These are phyloP conservation scores for Gryganskiella cystojenkinii DNA, from an alignment of 192 early-diverging fungal species.

Conservation along the genomic window DNA sequence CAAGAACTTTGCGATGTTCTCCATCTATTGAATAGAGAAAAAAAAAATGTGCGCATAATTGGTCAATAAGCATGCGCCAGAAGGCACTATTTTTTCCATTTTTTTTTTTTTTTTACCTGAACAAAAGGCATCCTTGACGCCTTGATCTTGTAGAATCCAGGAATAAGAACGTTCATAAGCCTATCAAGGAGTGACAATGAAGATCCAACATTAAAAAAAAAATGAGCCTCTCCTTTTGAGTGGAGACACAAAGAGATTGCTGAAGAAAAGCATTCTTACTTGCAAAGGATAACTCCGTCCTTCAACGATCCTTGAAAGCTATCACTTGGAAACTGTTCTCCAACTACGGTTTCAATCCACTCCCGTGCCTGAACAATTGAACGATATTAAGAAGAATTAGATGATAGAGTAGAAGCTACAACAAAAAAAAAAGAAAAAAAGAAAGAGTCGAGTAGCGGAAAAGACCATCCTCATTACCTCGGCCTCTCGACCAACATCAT, in stretches of 20 bases:
- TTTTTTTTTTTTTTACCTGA: conserved; percentile 52
- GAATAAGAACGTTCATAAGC: conserved; percentile 64
- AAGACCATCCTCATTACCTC: conserved; percentile 7
- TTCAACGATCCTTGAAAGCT: conserved; percentile 75
- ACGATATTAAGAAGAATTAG: neutral
- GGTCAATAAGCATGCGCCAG: neutral
- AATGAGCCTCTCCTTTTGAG: no score
- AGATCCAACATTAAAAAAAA: neutral
- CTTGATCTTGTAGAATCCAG: conserved; percentile 66
- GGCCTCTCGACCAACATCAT: conserved; percentile 26
- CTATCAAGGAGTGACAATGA: conserved; percentile 30
- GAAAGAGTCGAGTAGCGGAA: neutral
- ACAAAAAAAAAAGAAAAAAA: neutral
- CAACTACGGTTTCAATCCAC: conserved; percentile 76
- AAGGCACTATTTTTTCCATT: neutral
- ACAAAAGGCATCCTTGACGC: conserved; percentile 78
- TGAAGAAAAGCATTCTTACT: conserved; percentile 53
- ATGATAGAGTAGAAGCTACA: neutral
- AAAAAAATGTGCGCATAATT: neutral
- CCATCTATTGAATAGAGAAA: conserved; percentile 65
- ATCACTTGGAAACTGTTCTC: conserved; percentile 60
- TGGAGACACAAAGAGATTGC: no score
- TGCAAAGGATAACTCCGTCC: conserved; percentile 79
- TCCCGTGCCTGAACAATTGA: conserved; percentile 59
- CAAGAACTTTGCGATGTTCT: conserved; percentile 82